Percentiles rank a stretch among this genome's conserved stretches.
Conservation (phyloP, 116 monocot genomes). For the Trichopus zeylanicus region DNA sequence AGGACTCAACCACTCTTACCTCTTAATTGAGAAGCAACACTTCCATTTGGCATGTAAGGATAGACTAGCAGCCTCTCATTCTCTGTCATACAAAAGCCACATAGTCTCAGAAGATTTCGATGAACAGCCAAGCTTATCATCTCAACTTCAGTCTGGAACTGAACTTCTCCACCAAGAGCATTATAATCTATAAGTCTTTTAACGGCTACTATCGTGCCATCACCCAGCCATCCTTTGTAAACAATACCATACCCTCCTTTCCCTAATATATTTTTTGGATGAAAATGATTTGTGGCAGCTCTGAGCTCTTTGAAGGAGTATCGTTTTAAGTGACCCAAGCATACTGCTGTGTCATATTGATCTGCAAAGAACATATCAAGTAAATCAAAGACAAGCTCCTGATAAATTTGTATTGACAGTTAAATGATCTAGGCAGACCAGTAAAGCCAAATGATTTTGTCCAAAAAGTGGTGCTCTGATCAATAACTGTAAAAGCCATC, state of each 20-base stretch:
- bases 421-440: too few species aligned
- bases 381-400: background rate
- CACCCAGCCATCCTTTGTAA: slow-evolving; percentile 75
- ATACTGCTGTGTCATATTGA: slow-evolving; percentile 83
- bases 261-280: slow-evolving; percentile 76
- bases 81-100: slow-evolving; percentile 78
- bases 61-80: slow-evolving; percentile 88
- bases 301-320: slow-evolving; percentile 86
- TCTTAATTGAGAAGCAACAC: slow-evolving; percentile 88
- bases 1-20: slow-evolving; percentile 37
- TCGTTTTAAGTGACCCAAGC: slow-evolving; percentile 76
- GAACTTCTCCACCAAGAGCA: slow-evolving; percentile 68
- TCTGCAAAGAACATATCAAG: slow-evolving; percentile 34
- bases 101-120: slow-evolving; percentile 77
- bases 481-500: too few species aligned
- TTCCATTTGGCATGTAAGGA: slow-evolving; percentile 96
- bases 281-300: slow-evolving; percentile 76
- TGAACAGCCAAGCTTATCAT: slow-evolving; percentile 92
- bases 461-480: too few species aligned
- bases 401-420: background rate
- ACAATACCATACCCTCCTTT: slow-evolving; percentile 95
- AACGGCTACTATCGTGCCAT: slow-evolving; percentile 77
- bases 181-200: slow-evolving; percentile 84
- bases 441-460: too few species aligned
- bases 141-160: slow-evolving; percentile 95